Conservation (phyloP, 2,329 filamentous ascomycete species). For the Trichophyton benhamiae region DNA sequence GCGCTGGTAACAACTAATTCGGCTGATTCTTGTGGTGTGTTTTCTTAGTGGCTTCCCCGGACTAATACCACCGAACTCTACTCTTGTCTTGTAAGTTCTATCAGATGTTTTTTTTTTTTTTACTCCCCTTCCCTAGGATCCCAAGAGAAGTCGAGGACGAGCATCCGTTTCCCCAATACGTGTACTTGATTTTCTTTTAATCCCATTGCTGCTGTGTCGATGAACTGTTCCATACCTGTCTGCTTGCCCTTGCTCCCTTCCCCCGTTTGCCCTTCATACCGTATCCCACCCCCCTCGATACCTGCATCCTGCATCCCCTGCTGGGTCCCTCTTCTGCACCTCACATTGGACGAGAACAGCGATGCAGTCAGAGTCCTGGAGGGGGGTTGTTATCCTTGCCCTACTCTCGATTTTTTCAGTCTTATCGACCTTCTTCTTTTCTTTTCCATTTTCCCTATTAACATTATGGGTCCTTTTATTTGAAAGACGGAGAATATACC, state of each 20-base stretch:
- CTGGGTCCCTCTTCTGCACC: background rate
- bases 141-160: background rate
- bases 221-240: background rate
- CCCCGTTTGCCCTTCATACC: conserved; percentile 1
- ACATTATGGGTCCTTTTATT: background rate
- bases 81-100: conserved; percentile 65
- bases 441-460: too few species aligned
- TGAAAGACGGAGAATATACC: background rate
- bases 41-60: conserved; percentile 58
- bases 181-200: background rate
- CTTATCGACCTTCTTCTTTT: conserved; percentile 1
- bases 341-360: background rate
- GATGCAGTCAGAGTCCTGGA: background rate
- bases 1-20: background rate
- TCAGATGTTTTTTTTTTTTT: background rate
- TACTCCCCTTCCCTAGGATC: background rate
- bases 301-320: background rate
- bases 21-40: conserved; percentile 14
- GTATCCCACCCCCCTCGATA: background rate
- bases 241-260: background rate
- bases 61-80: conserved; percentile 62
- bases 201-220: background rate
- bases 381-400: background rate
- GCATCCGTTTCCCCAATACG: background rate
- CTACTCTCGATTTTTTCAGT: background rate